These are phyloP conservation scores for Pseudogymnoascus sp. DNA, from an alignment of 2,329 filamentous ascomycete genomes.

Conservation along the genomic window DNA sequence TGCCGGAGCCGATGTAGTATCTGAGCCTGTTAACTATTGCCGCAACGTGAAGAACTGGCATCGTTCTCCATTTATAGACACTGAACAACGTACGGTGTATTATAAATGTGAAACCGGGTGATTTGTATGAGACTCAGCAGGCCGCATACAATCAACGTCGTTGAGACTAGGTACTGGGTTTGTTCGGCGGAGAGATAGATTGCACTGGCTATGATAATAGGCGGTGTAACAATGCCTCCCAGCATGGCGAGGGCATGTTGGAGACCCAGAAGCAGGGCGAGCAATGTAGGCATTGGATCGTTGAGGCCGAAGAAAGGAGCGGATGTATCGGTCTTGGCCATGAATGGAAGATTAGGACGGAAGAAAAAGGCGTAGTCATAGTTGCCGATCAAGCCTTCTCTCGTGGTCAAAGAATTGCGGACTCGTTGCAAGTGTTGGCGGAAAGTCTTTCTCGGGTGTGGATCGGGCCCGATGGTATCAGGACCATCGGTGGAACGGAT, in stretches of 20 bases:
- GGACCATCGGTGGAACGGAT: constrained; percentile 22
- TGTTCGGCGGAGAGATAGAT: constrained; percentile 47
- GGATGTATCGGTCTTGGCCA: constrained; percentile 49
- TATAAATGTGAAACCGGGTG: constrained; percentile 52
- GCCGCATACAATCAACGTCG: constrained; percentile 58
- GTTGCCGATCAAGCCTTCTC: constrained; percentile 66
- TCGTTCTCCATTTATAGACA: neutral
- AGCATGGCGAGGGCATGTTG: constrained; percentile 63
- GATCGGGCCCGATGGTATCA: constrained; percentile 37
- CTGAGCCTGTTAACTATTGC: neutral
- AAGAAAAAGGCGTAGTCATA: constrained; percentile 83
- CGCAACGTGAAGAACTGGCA: too few relatives aligned
- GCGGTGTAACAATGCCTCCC: constrained; percentile 46
- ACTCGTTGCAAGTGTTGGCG: constrained; percentile 33
- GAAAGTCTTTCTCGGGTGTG: constrained; percentile 32
- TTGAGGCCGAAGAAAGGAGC: constrained; percentile 63
- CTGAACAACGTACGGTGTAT: constrained; percentile 39
- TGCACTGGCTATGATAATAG: constrained; percentile 51
- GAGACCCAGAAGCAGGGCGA: constrained; percentile 58
- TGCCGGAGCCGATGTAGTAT: constrained; percentile 52
- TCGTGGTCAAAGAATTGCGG: constrained; percentile 39
- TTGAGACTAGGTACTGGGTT: constrained; percentile 59
- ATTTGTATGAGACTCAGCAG: constrained; percentile 59
- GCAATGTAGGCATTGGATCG: constrained; percentile 57
- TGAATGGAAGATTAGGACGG: constrained; percentile 63